Percentiles rank a stretch among this genome's conserved stretches.
Evolutionary conservation across 139 green algal genomes (phyloP).

Genomic region (Chlamydomonas asymmetrica): DNA sequence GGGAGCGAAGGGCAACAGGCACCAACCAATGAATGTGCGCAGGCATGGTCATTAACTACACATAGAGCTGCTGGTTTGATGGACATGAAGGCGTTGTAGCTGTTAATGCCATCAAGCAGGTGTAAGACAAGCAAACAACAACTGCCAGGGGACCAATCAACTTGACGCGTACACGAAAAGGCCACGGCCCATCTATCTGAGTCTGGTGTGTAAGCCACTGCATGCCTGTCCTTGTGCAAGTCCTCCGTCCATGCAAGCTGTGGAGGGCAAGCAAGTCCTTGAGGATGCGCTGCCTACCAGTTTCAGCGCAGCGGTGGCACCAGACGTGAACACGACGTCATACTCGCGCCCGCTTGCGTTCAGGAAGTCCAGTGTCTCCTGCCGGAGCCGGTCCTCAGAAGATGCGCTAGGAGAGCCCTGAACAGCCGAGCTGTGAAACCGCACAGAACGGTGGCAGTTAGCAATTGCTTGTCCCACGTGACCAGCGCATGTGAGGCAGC

Average conservation of each 20-base stretch:
- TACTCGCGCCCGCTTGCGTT: slow-evolving; percentile 40
- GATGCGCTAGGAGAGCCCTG: not conserved
- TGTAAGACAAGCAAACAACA: not conserved
- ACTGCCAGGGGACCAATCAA: not conserved
- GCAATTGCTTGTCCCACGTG: not conserved
- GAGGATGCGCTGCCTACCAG: slow-evolving; percentile 46
- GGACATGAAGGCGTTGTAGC: too few species aligned
- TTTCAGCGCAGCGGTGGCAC: slow-evolving; percentile 75
- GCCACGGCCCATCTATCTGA: not conserved
- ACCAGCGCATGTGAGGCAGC: not conserved
- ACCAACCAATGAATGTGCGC: too few species aligned
- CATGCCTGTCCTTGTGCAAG: not conserved
- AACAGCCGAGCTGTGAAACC: not conserved
- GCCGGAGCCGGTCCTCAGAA: slow-evolving; percentile 23
- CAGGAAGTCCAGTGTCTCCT: slow-evolving; percentile 38
- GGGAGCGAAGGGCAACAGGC: too few species aligned
- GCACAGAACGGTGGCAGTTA: not conserved
- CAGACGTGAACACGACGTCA: slow-evolving; percentile 65
- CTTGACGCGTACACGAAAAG: too few species aligned
- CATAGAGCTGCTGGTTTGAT: too few species aligned
- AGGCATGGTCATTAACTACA: too few species aligned
- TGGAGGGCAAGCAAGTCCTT: not conserved
- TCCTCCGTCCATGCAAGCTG: not conserved
- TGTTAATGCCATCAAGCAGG: not conserved
- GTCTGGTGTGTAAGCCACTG: not conserved